phyloP scores from a whole-genome alignment of 768 basidiomycete species.

The Kwoniella dendrophila region DNA sequence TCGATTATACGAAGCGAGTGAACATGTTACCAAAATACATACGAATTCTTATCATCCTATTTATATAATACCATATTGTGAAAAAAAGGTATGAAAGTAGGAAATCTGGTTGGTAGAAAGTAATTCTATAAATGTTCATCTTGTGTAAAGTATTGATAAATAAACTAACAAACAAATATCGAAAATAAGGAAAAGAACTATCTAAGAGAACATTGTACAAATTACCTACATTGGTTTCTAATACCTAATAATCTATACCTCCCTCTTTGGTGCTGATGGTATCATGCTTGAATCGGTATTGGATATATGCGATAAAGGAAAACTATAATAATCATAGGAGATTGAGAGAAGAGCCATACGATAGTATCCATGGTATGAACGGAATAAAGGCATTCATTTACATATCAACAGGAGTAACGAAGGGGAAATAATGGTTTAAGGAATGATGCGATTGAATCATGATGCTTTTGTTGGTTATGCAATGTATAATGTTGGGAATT shows the following conservation, averaged over 20 bases:
- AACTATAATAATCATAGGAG: neutral
- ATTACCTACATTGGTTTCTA: neutral
- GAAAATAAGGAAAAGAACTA: neutral
- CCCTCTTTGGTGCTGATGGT: neutral
- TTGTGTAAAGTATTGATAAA: too few species aligned
- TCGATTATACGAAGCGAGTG: neutral
- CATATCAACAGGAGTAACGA: too few species aligned
- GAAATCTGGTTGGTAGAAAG: too few species aligned
- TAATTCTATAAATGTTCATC: too few species aligned
- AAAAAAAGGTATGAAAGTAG: too few species aligned
- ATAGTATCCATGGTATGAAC: too few species aligned
- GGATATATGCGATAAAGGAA: neutral
- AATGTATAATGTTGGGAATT: too few species aligned
- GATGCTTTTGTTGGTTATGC: too few species aligned
- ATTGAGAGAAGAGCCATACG: neutral
- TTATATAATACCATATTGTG: too few species aligned
- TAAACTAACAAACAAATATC: neutral
- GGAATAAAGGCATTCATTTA: too few species aligned
- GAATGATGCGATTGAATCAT: neutral
- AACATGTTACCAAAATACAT: constrained; percentile 15
- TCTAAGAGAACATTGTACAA: neutral
- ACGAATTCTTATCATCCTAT: neutral
- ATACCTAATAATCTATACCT: neutral
- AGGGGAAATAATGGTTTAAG: too few species aligned
- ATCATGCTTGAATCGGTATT: neutral